Conservation (phyloP, 495 filamentous ascomycete genomes). For the Parathielavia hyrcaniae region DNA sequence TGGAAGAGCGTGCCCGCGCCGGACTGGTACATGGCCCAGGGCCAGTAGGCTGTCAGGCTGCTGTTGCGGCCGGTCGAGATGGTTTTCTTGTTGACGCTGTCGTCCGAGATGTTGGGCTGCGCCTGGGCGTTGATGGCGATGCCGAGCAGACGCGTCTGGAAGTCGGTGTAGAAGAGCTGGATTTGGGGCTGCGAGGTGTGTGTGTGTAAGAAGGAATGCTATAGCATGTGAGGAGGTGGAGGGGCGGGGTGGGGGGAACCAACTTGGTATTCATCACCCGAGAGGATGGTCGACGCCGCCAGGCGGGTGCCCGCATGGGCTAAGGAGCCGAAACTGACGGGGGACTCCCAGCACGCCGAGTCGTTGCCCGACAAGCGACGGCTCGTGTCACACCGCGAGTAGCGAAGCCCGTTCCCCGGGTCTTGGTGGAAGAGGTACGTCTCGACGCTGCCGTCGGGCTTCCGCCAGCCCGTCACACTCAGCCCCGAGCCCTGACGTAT, state of each 20-base stretch:
- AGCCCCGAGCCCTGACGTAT: constrained; percentile 19
- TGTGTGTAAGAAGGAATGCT: background rate
- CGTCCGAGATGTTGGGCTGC: background rate
- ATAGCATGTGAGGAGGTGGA: no score
- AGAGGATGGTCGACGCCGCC: constrained; percentile 4
- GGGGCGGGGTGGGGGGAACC: background rate
- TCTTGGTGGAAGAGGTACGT: constrained; percentile 21
- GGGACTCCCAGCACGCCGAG: constrained; percentile 14
- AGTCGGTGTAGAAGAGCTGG: constrained; percentile 20
- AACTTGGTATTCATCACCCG: constrained; percentile 6
- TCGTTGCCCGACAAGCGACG: background rate
- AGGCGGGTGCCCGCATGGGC: constrained; percentile 4
- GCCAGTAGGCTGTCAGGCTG: constrained; percentile 22
- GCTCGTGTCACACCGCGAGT: constrained; percentile 14
- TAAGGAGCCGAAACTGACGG: constrained; percentile 1
- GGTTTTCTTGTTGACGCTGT: constrained; percentile 11
- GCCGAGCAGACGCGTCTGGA: constrained; percentile 12
- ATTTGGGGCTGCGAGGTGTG: constrained; percentile 16
- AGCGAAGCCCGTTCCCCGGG: constrained; percentile 2
- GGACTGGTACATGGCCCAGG: constrained; percentile 18
- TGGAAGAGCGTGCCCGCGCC: constrained; percentile 10
- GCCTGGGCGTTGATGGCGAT: constrained; percentile 12
- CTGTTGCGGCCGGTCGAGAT: constrained; percentile 9
- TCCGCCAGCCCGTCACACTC: constrained; percentile 17
- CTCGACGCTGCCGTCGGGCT: constrained; percentile 12